phyloP scores from a whole-genome alignment of 1,284 basidiomycete species.

The Cystobasidium slooffiae region DNA sequence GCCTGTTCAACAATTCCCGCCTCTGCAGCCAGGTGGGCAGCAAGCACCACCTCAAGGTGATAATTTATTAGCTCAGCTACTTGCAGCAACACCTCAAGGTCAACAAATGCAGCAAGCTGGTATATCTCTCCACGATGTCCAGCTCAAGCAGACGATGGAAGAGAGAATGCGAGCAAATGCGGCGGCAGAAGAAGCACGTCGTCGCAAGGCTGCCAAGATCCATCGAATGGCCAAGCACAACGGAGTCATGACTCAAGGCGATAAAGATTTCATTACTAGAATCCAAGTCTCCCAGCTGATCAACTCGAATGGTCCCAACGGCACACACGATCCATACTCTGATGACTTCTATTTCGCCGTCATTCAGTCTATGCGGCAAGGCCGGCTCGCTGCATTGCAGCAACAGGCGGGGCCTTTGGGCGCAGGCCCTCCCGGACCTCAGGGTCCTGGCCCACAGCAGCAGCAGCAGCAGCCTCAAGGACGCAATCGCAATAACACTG shows the following conservation, averaged over 20 bases:
- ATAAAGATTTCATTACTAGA: slow-evolving; percentile 99
- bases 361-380: slow-evolving; percentile 65
- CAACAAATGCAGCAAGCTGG: slow-evolving; percentile 21
- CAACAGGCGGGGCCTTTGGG: slow-evolving; percentile 55
- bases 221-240: slow-evolving; percentile 92
- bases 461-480: slow-evolving; percentile 11
- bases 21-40: background rate
- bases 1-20: background rate
- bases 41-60: slow-evolving; percentile 13
- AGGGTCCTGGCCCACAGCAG: slow-evolving; percentile 18
- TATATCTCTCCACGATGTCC: slow-evolving; percentile 1
- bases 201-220: slow-evolving; percentile 79
- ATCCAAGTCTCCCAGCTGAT: slow-evolving; percentile 98
- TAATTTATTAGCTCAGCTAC: slow-evolving; percentile 33
- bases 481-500: slow-evolving; percentile 19
- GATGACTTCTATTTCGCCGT: slow-evolving; percentile 99
- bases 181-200: slow-evolving; percentile 77
- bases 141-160: slow-evolving; percentile 15
- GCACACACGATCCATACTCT: slow-evolving; percentile 88
- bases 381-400: slow-evolving; percentile 71
- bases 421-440: background rate
- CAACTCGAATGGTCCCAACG: slow-evolving; percentile 51
- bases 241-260: slow-evolving; percentile 96
- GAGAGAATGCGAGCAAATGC: slow-evolving; percentile 61
- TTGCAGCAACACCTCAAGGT: slow-evolving; percentile 29